A percentile compares a stretch with the other conserved stretches of the same genome.
These are phyloP conservation scores for Glomus cerebriforme DNA, from an alignment of 192 early-diverging fungal species.

Conservation along the genomic window DNA sequence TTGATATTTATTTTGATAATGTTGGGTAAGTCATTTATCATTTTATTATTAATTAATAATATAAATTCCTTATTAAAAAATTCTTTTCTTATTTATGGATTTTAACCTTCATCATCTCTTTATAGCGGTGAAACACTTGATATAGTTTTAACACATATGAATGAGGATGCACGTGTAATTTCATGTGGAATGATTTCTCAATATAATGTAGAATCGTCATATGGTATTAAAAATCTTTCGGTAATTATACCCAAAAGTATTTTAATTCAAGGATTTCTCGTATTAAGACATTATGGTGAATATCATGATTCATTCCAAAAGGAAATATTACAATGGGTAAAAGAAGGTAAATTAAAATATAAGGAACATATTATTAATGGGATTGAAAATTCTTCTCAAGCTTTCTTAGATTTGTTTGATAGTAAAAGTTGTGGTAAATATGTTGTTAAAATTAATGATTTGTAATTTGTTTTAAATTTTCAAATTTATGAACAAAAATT, in stretches of 20 bases:
- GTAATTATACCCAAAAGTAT: conserved; percentile 58
- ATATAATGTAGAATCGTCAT: conserved; percentile 58
- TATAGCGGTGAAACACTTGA: conserved; percentile 70
- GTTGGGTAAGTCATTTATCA: conserved; percentile 47
- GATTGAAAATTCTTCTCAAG: conserved; percentile 47
- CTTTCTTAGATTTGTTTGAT: conserved; percentile 62
- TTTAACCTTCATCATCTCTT: too few species aligned
- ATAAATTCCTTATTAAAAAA: too few species aligned
- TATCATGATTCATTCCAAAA: conserved; percentile 32
- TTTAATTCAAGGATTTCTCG: conserved; percentile 65
- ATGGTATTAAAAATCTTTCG: conserved; percentile 64
- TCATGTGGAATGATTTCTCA: too few species aligned
- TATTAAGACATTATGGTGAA: conserved; percentile 41
- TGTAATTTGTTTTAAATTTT: too few species aligned
- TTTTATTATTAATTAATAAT: too few species aligned
- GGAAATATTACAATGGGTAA: conserved; percentile 39
- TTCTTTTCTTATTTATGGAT: too few species aligned
- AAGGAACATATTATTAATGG: conserved; percentile 34
- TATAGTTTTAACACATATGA: conserved; percentile 63
- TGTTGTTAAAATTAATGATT: too few species aligned
- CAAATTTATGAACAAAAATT: too few species aligned
- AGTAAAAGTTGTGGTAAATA: too few species aligned
- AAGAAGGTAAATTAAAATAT: conserved; percentile 42
- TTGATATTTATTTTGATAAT: conserved; percentile 87
- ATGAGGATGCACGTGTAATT: conserved; percentile 64